Percentiles rank a stretch among this genome's conserved stretches.
Evolutionary conservation across 495 filamentous ascomycete genomes (phyloP).

Genomic region (Podospora tetraspora): DNA sequence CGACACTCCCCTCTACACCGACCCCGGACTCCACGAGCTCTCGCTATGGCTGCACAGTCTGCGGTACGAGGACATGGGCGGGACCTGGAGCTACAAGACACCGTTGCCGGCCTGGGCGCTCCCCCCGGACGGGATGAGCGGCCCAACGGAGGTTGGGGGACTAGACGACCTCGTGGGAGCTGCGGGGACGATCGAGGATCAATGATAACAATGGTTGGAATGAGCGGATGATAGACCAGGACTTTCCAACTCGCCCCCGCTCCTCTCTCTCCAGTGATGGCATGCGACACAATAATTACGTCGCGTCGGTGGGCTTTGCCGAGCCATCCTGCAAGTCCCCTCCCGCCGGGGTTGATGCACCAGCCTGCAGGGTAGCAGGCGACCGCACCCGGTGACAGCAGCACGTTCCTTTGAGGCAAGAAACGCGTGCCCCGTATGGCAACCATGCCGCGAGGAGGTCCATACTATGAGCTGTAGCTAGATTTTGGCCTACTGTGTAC

Average conservation of each 20-base stretch:
- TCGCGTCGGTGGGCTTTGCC: neutral
- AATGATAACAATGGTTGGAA: conserved; percentile 13
- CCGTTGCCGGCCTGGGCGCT: conserved; percentile 80
- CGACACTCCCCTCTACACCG: conserved; percentile 82
- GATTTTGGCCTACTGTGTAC: neutral
- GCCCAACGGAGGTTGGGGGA: conserved; percentile 52
- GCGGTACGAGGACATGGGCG: conserved; percentile 74
- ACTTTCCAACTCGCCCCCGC: neutral
- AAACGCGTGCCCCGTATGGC: neutral
- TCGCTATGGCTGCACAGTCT: conserved; percentile 90
- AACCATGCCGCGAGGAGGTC: neutral
- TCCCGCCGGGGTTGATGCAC: neutral
- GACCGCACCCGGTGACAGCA: neutral
- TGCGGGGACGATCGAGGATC: conserved; percentile 26
- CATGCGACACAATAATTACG: neutral
- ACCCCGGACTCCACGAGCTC: conserved; percentile 83
- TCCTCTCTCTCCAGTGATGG: neutral
- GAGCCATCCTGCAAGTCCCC: neutral
- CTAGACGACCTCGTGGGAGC: conserved; percentile 49
- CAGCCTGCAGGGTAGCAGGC: neutral
- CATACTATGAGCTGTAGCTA: neutral
- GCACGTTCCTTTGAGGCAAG: neutral
- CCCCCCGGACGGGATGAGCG: conserved; percentile 60
- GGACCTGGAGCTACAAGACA: conserved; percentile 82
- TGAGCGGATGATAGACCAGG: neutral